phyloP scores from a whole-genome alignment of 305 asterid species.

The Plantago coronopus region DNA sequence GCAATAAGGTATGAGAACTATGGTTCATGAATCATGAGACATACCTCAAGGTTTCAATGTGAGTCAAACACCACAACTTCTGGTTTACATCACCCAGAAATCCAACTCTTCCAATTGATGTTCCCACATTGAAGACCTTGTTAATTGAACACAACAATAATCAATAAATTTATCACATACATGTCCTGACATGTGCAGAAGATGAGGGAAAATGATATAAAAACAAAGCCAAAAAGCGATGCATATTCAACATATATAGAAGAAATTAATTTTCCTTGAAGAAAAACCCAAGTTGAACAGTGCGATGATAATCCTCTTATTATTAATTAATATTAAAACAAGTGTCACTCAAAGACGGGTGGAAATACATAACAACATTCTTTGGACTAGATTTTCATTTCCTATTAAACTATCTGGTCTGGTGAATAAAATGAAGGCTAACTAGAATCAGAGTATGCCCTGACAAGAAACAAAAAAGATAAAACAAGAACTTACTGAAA shows the following conservation, averaged over 20 bases:
- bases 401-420: background rate
- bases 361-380: background rate
- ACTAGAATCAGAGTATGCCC: background rate
- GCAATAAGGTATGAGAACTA: background rate
- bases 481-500: conserved; percentile 53
- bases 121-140: conserved; percentile 86
- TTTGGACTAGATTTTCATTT: background rate
- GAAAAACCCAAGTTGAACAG: too few species aligned
- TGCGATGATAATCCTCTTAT: too few species aligned
- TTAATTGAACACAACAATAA: conserved; percentile 13
- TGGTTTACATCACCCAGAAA: conserved; percentile 60
- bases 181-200: too few species aligned
- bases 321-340: too few species aligned
- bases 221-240: background rate
- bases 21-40: too few species aligned
- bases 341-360: background rate
- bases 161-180: background rate
- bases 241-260: background rate
- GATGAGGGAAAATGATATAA: too few species aligned
- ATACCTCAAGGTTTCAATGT: conserved; percentile 88
- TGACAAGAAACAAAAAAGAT: conserved; percentile 1
- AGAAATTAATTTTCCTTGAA: too few species aligned
- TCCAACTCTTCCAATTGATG: conserved; percentile 89
- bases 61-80: conserved; percentile 90
- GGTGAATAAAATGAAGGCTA: background rate